These are phyloP conservation scores for Nannochloris sp. DNA, from an alignment of 139 green algal species.

Conservation along the genomic window DNA sequence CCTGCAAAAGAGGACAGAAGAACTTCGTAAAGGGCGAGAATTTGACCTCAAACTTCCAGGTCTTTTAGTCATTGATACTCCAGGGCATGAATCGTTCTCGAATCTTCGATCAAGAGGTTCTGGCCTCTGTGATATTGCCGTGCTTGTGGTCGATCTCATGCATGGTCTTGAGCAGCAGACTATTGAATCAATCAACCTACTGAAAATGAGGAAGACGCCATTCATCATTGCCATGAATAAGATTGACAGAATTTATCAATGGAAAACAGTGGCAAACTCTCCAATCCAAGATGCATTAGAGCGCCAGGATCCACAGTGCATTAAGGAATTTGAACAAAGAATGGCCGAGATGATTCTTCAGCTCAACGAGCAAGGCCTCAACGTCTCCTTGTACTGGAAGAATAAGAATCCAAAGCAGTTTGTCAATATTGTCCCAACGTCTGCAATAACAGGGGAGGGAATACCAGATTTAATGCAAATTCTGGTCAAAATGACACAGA, in stretches of 20 bases:
- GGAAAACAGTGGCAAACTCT: constrained; percentile 65
- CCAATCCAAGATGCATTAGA: constrained; percentile 53
- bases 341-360: constrained; percentile 31
- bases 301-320: constrained; percentile 22
- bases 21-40: constrained; percentile 39
- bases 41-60: constrained; percentile 83
- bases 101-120: constrained; percentile 89
- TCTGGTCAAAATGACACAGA: constrained; percentile 91
- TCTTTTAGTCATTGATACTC: constrained; percentile 98
- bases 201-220: constrained; percentile 93
- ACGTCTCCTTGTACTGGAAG: constrained; percentile 94
- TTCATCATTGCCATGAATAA: constrained; percentile 99
- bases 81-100: constrained; percentile 94
- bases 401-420: constrained; percentile 83
- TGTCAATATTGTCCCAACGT: constrained; percentile 94
- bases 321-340: constrained; percentile 60
- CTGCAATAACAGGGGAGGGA: constrained; percentile 84
- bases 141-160: constrained; percentile 98
- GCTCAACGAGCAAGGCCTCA: constrained; percentile 80
- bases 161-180: constrained; percentile 97
- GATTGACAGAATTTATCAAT: constrained; percentile 78
- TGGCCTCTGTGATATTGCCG: constrained; percentile 94
- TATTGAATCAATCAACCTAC: constrained; percentile 92
- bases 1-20: constrained; percentile 69
- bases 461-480: constrained; percentile 84